Evolutionary conservation across 441 rosid species (phyloP), one percentile per base, ranked within the genome.

Genomic region (Erodium trifolium): DNA sequence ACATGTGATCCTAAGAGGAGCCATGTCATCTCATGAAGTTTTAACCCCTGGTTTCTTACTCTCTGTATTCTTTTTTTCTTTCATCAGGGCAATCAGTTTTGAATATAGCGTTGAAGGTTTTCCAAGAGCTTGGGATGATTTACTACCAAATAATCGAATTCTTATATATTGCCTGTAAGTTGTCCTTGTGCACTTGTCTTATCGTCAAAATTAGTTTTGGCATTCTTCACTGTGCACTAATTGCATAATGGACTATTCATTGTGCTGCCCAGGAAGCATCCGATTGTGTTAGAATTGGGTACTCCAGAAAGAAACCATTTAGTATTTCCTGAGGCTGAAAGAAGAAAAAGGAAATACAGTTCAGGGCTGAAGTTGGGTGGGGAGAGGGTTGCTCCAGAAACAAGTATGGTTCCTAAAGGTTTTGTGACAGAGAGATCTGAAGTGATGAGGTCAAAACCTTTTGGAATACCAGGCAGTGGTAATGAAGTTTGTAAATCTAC

Each of bases 91-190:
- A 74, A 82, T 86, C 70, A 70, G 75, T 60, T 85, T 84, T 78
- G 82, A 83, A 69, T 86, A 80, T 60, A 60, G 65, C 14, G 82
- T 76, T 3, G 78, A 82, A 19, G 88, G 82, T 63, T 86, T 67
- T 68, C 60, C 76, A 62, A 89, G 98, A 79, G 99, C 94, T 43
- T 94, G 98, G 99, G 89, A 85, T 70, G 78, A 43, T 73, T 85
- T 94, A 65, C 76, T 94, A 64, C 86, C 80, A 60, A 60, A 60
- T 23, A 84, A 88, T 75, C 96, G 94, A 37, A 71, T 90, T 73
- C 78, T 94, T 41, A 88, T 92, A 70, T 92, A 90, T 81, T 94
- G 99, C 86, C 79, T 82, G 99, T 94, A 78, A 86, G 92, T 23
- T 60, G 64, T 9, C 34, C 3, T 60, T 23, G 18, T 9, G 29